Evolutionary conservation across 2,329 filamentous ascomycete genomes (phyloP).

Genomic region (Paradendryphiella salina): DNA sequence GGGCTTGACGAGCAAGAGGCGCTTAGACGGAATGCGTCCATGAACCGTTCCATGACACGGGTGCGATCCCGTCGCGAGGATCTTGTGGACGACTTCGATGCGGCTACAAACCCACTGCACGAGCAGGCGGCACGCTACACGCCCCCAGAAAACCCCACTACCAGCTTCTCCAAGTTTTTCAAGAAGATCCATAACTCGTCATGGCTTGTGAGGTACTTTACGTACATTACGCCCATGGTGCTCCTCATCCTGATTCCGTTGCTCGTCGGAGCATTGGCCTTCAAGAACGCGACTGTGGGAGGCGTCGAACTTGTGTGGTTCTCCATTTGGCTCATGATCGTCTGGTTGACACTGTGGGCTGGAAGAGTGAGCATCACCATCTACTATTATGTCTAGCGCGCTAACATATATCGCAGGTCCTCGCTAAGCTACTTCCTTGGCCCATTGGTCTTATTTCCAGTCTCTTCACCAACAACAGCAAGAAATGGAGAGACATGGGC

Average conservation of each 20-base stretch:
- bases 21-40: conserved; percentile 40
- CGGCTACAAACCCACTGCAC: conserved; percentile 69
- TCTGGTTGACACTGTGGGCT: conserved; percentile 91
- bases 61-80: conserved; percentile 60
- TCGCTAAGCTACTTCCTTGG: conserved; percentile 66
- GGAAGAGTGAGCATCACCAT: conserved; percentile 54
- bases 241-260: conserved; percentile 69
- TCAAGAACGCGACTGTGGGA: conserved; percentile 65
- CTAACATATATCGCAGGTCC: conserved; percentile 49
- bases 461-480: conserved; percentile 80
- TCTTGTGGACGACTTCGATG: conserved; percentile 67
- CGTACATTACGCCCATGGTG: conserved; percentile 69
- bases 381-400: neutral
- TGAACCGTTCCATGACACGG: conserved; percentile 53
- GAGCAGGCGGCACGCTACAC: conserved; percentile 67
- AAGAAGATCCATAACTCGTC: conserved; percentile 68
- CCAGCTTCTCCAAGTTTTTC: conserved; percentile 64
- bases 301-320: conserved; percentile 87
- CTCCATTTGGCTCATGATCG: conserved; percentile 89
- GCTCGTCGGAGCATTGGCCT: conserved; percentile 65
- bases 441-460: conserved; percentile 67
- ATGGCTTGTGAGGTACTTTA: conserved; percentile 69
- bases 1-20: conserved; percentile 55
- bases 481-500: conserved; percentile 92
- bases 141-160: conserved; percentile 65